Conservation (phyloP, 164 flowering plant species). For the Piper longum region DNA sequence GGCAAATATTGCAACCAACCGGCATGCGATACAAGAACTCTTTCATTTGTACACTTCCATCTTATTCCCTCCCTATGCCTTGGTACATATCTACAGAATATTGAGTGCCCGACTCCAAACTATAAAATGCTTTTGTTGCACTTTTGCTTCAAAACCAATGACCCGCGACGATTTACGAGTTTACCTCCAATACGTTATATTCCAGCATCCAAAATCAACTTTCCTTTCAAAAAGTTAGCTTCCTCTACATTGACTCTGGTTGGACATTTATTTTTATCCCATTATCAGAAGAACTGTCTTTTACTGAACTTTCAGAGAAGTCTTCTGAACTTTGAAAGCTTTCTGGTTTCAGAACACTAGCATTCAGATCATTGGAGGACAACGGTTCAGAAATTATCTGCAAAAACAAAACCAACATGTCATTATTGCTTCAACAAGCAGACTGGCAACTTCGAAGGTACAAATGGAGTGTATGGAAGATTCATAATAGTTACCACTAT, state of each 20-base stretch:
- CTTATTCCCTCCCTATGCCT: slow-evolving; percentile 12
- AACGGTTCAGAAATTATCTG: slow-evolving; percentile 36
- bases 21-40: neutral
- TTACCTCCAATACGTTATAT: slow-evolving; percentile 8
- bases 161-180: slow-evolving; percentile 1
- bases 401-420: neutral
- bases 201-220: slow-evolving; percentile 12
- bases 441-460: no score
- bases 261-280: slow-evolving; percentile 13
- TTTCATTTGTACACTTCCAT: slow-evolving; percentile 11
- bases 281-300: slow-evolving; percentile 26
- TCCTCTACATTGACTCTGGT: slow-evolving; percentile 6
- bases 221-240: neutral
- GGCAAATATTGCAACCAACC: slow-evolving; percentile 9
- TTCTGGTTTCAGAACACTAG: slow-evolving; percentile 53
- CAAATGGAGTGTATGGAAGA: no score
- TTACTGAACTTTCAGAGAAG: slow-evolving; percentile 37
- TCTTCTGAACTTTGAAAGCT: slow-evolving; percentile 39
- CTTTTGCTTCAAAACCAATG: slow-evolving; percentile 23
- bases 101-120: slow-evolving; percentile 9
- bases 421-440: no score
- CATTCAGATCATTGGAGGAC: slow-evolving; percentile 45
- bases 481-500: no score
- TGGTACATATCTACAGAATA: slow-evolving; percentile 10
- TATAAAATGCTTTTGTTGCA: slow-evolving; percentile 8